phyloP scores from a whole-genome alignment of 371 early-diverging fungal genomes.

The Choanephora cucurbitarum region DNA sequence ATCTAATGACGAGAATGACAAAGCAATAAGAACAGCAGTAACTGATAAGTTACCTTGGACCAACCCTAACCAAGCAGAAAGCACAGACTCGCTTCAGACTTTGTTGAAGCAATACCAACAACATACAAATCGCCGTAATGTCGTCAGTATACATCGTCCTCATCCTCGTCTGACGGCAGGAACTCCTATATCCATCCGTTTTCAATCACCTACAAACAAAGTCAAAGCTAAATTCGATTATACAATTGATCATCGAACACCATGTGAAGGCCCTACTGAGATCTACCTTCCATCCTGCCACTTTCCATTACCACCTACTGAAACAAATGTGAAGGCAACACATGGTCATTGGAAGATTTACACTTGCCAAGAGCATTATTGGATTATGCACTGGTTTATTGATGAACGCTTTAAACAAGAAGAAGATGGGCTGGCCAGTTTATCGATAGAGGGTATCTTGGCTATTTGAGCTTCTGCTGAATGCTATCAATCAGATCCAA shows the following conservation, averaged over 20 bases:
- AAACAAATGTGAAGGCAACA: conserved; percentile 9
- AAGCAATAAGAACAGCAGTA: not conserved
- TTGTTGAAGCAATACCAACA: conserved; percentile 5
- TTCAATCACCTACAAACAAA: conserved; percentile 31
- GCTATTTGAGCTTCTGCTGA: not conserved
- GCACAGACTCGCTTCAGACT: conserved; percentile 3
- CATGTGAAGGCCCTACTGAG: conserved; percentile 18
- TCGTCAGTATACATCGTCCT: conserved; percentile 41
- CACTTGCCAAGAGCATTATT: conserved; percentile 6
- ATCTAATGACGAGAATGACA: too few relatives aligned
- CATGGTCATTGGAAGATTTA: conserved; percentile 15
- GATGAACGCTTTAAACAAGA: conserved; percentile 5
- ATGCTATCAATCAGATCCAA: conserved; percentile 12
- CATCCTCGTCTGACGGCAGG: conserved; percentile 38
- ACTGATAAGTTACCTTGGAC: not conserved
- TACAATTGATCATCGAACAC: not conserved
- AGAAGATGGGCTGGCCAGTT: conserved; percentile 3
- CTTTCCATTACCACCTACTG: conserved; percentile 19
- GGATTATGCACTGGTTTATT: conserved; percentile 21
- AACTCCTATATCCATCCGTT: conserved; percentile 29
- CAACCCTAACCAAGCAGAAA: conserved; percentile 11
- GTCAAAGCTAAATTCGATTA: conserved; percentile 27
- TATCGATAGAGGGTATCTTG: conserved; percentile 12
- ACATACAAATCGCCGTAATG: conserved; percentile 27
- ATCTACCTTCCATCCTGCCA: conserved; percentile 22